Percentiles rank a stretch among this genome's conserved stretches.
Conservation (phyloP, 2,329 filamentous ascomycete genomes). For the Penicillium italicum region DNA sequence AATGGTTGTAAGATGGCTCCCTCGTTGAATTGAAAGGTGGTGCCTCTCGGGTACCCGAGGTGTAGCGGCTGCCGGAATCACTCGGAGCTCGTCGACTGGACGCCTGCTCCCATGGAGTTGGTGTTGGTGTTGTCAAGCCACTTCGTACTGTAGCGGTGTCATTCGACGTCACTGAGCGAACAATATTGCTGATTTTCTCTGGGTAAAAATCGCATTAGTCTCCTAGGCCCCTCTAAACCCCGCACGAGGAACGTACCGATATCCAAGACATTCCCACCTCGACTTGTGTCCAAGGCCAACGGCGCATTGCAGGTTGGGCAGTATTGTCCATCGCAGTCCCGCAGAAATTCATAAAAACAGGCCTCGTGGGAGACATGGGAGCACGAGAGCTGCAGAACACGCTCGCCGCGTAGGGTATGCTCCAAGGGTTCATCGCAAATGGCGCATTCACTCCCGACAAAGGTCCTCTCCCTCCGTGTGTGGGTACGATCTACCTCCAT, state of each 20-base stretch:
- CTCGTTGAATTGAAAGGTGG: constrained; percentile 4
- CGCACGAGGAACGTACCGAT: constrained; percentile 60
- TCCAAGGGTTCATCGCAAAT: constrained; percentile 96
- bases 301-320: constrained; percentile 93
- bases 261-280: constrained; percentile 87
- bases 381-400: constrained; percentile 92
- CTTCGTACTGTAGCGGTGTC: constrained; percentile 55
- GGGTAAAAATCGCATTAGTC: constrained; percentile 13
- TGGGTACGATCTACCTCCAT: constrained; percentile 74
- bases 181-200: constrained; percentile 95
- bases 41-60: constrained; percentile 9
- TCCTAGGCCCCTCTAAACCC: constrained; percentile 3
- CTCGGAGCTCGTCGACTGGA: constrained; percentile 33
- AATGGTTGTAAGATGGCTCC: constrained; percentile 18
- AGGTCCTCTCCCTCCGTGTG: constrained; percentile 83
- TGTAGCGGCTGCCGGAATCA: constrained; percentile 31
- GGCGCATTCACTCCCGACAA: constrained; percentile 89
- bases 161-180: constrained; percentile 71
- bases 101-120: constrained; percentile 56
- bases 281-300: constrained; percentile 83
- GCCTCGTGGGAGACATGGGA: constrained; percentile 97
- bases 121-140: constrained; percentile 58
- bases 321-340: constrained; percentile 87
- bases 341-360: constrained; percentile 98
- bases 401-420: constrained; percentile 88